Base-by-base conservation (phyloP, 129 eudicot species). In the Flaveria sonorensis region DNA sequence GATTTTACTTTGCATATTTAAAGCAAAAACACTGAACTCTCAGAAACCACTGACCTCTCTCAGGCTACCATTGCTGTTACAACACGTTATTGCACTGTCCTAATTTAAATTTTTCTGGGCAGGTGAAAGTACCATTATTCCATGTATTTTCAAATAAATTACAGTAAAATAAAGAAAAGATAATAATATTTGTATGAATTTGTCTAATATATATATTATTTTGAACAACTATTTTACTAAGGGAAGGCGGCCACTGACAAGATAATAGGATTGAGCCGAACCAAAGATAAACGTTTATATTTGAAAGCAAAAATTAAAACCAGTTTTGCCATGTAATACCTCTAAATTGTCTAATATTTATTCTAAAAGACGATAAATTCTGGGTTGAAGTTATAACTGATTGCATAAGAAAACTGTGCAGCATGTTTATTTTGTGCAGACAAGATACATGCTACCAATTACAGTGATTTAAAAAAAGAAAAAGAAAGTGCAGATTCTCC, bases 1-100 rank as follows among this genome's bases (percentile, higher is more conserved):
- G 84, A 81, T 81, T 28, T 73, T 42, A 81, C 84, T 55, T 80
- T 81, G 84, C 80, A 81, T 81, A 67, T 74, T 81, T 43, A 74
- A 81, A 81, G 84, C 80, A 74, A 73, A 42, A 72, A 73, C 42
- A 68, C 75, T 66, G 75, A 72, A 52, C 60, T 63, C 68, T 20
- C 83, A 72, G 83, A 79, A 73, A 9, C 62, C 61, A 56, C 79
- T 80, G 79, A 65, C 70, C 69, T 3, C 60, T 28, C 46, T 62
- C 83, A 80, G 78, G 53, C 46, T 55, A 67, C 62, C 75, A 80
- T 81, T 81, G 75, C 84, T 81, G 75, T 74, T 72, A 64, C 77
- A 67, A 45, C 84, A 81, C 84, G 84, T 81, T 73, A 80, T 26
- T 26, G 15, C 79, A 51, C 70, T 66, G 62, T 24, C 42, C 45